These are phyloP conservation scores for Ogataea pilisensis DNA, from an alignment of 805 yeast species.

Conservation along the genomic window DNA sequence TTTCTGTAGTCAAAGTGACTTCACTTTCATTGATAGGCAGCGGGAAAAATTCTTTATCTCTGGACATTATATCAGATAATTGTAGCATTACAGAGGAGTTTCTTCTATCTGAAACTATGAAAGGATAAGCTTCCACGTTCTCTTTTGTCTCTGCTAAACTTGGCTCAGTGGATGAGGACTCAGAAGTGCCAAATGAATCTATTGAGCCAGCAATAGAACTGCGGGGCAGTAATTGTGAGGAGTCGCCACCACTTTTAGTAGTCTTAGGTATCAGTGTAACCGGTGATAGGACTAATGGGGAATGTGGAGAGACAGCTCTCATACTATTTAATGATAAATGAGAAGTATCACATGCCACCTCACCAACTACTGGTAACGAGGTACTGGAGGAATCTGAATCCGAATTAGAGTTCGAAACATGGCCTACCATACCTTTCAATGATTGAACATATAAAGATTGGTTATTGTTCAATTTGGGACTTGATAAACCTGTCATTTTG, in stretches of 20 bases:
- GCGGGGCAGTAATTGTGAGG: slow-evolving; percentile 6
- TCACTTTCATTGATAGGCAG: slow-evolving; percentile 11
- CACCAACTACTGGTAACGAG: slow-evolving; percentile 3
- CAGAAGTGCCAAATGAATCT: slow-evolving; percentile 30
- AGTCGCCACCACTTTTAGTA: too few species aligned
- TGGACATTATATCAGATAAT: slow-evolving; percentile 18
- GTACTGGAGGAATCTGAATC: slow-evolving; percentile 14
- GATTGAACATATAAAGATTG: slow-evolving; percentile 15
- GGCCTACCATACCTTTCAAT: slow-evolving; percentile 11
- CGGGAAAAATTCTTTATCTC: slow-evolving; percentile 5
- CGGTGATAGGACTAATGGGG: not conserved
- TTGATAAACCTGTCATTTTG: slow-evolving; percentile 14
- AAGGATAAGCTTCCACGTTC: slow-evolving; percentile 17
- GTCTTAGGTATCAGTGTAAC: not conserved
- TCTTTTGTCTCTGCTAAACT: slow-evolving; percentile 19
- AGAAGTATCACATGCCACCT: not conserved
- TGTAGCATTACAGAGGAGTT: slow-evolving; percentile 19
- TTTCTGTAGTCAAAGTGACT: slow-evolving; percentile 8
- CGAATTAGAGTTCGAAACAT: slow-evolving; percentile 9
- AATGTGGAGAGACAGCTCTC: not conserved
- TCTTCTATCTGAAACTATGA: slow-evolving; percentile 10
- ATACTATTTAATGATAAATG: not conserved
- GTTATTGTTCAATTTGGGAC: slow-evolving; percentile 10
- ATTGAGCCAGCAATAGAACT: slow-evolving; percentile 18
- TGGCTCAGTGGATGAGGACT: slow-evolving; percentile 25